phyloP scores from a whole-genome alignment of 2,329 filamentous ascomycete species.

The Neonectria sp. region DNA sequence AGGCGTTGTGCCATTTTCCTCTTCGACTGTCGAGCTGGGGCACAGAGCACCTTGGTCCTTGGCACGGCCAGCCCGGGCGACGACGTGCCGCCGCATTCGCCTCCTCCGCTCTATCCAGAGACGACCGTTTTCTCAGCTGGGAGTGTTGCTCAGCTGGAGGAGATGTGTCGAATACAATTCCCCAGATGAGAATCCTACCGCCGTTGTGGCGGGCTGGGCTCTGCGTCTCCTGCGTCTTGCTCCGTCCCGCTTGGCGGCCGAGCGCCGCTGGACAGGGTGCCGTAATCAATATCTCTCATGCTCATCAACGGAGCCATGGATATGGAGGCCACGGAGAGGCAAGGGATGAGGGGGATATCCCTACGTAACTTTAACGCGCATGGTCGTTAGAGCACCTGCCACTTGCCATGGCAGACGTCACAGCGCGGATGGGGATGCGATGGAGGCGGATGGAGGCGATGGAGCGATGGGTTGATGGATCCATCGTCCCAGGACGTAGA shows the following conservation, averaged over 20 bases:
- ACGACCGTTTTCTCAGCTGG: slow-evolving; percentile 21
- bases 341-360: slow-evolving; percentile 24
- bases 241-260: not conserved
- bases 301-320: slow-evolving; percentile 5
- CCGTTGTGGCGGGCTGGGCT: slow-evolving; percentile 35
- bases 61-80: slow-evolving; percentile 29
- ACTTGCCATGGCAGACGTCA: slow-evolving; percentile 14
- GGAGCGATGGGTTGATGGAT: slow-evolving; percentile 15
- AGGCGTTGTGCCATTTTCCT: slow-evolving; percentile 40
- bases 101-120: slow-evolving; percentile 1
- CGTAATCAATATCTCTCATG: not conserved
- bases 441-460: slow-evolving; percentile 7
- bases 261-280: slow-evolving; percentile 2
- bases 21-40: slow-evolving; percentile 17
- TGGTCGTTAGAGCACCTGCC: slow-evolving; percentile 17
- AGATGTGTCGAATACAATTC: slow-evolving; percentile 20
- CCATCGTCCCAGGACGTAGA: slow-evolving; percentile 6
- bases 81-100: slow-evolving; percentile 26
- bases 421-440: slow-evolving; percentile 11
- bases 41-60: slow-evolving; percentile 9
- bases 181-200: slow-evolving; percentile 25
- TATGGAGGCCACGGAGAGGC: slow-evolving; percentile 8
- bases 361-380: slow-evolving; percentile 15
- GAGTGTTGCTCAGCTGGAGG: slow-evolving; percentile 8
- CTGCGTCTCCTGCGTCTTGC: slow-evolving; percentile 27